Evolutionary conservation across 2,329 filamentous ascomycete genomes (phyloP).

Genomic region (Gnomoniopsis smithogilvyi): DNA sequence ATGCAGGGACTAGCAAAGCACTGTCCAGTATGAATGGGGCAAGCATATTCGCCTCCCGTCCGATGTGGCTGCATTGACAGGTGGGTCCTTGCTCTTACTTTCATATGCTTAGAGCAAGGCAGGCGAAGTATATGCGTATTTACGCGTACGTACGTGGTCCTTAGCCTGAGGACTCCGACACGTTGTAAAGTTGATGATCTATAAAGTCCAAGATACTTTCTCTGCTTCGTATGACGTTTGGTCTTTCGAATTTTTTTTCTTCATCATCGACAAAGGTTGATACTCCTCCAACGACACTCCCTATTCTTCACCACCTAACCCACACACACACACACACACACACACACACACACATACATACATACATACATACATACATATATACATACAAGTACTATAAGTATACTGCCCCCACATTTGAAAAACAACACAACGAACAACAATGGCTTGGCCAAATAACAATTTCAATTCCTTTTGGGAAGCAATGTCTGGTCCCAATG

Average conservation of each 20-base stretch:
- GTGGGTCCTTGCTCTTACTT: background rate
- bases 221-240: background rate
- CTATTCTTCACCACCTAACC: background rate
- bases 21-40: too few relatives aligned
- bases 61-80: background rate
- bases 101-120: background rate
- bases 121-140: slow-evolving; percentile 6
- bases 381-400: background rate
- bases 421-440: slow-evolving; percentile 3
- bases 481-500: background rate
- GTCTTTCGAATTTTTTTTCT: background rate
- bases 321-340: background rate
- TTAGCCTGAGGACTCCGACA: background rate
- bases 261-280: background rate
- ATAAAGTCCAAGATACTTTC: slow-evolving; percentile 3
- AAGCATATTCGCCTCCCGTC: background rate
- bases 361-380: too few relatives aligned
- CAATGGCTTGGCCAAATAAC: slow-evolving; percentile 16
- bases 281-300: background rate
- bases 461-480: slow-evolving; percentile 9
- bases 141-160: background rate
- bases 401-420: background rate
- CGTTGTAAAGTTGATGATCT: background rate
- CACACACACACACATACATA: too few relatives aligned
- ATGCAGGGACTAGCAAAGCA: background rate